A percentile compares a stretch with the other conserved stretches of the same genome.
These are phyloP conservation scores for Theileria luwenshuni DNA, from an alignment of 169 alveolate genomes.

Conservation along the genomic window DNA sequence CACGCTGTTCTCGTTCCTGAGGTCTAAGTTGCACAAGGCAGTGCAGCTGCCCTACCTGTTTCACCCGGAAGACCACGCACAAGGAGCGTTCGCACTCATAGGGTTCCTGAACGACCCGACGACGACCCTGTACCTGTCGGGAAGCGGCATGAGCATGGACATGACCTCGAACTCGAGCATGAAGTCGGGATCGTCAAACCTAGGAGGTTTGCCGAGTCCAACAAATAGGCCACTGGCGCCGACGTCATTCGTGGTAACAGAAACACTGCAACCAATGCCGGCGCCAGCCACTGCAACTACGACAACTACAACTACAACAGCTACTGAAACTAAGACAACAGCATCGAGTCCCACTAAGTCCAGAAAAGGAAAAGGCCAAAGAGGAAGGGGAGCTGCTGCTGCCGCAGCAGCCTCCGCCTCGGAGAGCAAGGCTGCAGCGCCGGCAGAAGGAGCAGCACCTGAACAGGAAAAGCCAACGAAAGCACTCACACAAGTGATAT, in stretches of 20 bases:
- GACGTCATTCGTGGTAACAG: constrained; percentile 9
- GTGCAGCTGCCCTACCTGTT: constrained; percentile 83
- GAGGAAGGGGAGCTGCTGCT: neutral
- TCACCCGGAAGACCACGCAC: constrained; percentile 81
- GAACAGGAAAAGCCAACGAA: neutral
- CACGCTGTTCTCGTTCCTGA: constrained; percentile 68
- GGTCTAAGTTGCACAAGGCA: constrained; percentile 63
- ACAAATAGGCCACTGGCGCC: constrained; percentile 4
- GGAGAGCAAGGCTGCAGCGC: neutral
- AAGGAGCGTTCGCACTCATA: constrained; percentile 82
- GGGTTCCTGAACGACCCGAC: constrained; percentile 83
- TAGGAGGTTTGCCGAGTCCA: neutral
- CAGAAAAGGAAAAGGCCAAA: neutral
- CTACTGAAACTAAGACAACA: neutral
- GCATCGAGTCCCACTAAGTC: constrained; percentile 12
- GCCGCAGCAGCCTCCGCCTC: too few relatives aligned
- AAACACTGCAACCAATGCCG: neutral
- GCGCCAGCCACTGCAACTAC: neutral
- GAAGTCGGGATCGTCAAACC: constrained; percentile 6
- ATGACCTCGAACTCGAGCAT: neutral
- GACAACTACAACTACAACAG: neutral
- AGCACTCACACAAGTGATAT: neutral
- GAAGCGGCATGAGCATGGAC: constrained; percentile 16
- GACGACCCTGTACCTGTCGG: constrained; percentile 17
- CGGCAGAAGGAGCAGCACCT: neutral